Conservation (phyloP, 257 asterid genomes). For the Apocynum venetum region DNA sequence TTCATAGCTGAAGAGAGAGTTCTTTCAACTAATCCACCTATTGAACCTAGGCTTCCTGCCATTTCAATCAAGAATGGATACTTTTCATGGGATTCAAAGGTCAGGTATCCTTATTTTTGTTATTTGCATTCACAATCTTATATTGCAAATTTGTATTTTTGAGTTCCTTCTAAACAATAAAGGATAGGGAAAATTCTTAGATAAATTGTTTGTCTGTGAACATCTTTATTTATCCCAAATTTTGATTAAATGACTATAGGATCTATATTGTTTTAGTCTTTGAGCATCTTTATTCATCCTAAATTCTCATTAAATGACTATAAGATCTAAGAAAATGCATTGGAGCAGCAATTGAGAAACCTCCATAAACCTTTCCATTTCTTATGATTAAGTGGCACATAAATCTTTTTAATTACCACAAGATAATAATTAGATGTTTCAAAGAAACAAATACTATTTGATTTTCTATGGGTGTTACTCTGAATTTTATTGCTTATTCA, state of each 20-base stretch:
- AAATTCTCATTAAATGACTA: neutral
- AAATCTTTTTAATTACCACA: neutral
- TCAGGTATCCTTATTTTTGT: slow-evolving; percentile 16
- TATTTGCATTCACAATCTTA: neutral
- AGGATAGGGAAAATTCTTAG: neutral
- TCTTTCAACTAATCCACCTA: slow-evolving; percentile 74
- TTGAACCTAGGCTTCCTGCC: slow-evolving; percentile 60
- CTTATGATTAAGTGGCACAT: neutral
- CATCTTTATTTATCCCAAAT: neutral
- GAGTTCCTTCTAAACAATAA: neutral
- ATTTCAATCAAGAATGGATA: slow-evolving; percentile 65
- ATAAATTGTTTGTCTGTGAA: neutral
- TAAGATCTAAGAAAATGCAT: neutral
- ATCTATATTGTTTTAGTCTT: neutral
- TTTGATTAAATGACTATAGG: neutral
- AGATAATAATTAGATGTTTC: too few species aligned
- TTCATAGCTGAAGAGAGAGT: slow-evolving; percentile 77
- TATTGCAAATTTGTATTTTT: neutral
- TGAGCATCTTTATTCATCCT: neutral
- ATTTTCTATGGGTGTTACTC: too few species aligned
- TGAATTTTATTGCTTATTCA: too few species aligned
- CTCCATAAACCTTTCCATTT: neutral
- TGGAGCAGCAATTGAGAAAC: neutral
- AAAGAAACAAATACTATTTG: too few species aligned
- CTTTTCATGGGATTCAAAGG: slow-evolving; percentile 89